phyloP scores from a whole-genome alignment of 495 filamentous ascomycete genomes.

The Talaromyces nanjingensis region DNA sequence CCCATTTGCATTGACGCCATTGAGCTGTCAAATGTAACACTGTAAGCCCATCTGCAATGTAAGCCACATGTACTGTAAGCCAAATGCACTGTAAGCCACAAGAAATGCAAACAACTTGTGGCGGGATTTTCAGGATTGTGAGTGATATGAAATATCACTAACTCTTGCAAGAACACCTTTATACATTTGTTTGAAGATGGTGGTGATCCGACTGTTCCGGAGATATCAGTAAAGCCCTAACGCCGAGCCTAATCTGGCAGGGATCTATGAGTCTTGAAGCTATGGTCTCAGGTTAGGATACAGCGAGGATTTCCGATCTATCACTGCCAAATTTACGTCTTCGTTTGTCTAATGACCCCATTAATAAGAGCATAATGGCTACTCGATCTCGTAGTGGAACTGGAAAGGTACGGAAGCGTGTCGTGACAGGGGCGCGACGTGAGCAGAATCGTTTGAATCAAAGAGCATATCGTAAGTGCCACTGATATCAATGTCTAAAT shows the following conservation, averaged over 20 bases:
- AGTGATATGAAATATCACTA: neutral
- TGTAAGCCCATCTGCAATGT: conserved; percentile 9
- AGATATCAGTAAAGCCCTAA: conserved; percentile 9
- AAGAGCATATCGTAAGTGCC: conserved; percentile 28
- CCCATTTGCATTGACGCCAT: neutral
- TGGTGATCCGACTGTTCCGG: neutral
- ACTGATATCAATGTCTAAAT: neutral
- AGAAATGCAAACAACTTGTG: neutral
- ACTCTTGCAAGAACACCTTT: too few relatives aligned
- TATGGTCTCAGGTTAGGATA: neutral
- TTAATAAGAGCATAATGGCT: neutral
- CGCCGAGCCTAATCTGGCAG: neutral
- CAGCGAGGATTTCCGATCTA: neutral
- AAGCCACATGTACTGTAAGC: too few relatives aligned
- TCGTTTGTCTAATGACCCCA: neutral
- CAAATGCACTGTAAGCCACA: conserved; percentile 8
- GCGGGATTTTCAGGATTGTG: neutral
- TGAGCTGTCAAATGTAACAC: conserved; percentile 1
- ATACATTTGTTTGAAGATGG: too few relatives aligned
- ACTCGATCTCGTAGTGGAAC: neutral
- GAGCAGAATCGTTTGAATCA: conserved; percentile 35
- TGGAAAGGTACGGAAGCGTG: conserved; percentile 19
- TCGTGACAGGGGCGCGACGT: conserved; percentile 31
- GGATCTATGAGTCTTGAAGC: neutral
- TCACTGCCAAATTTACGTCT: neutral